Evolutionary conservation across 1,284 basidiomycete species (phyloP).

Genomic region (Golubevia pallescens): DNA sequence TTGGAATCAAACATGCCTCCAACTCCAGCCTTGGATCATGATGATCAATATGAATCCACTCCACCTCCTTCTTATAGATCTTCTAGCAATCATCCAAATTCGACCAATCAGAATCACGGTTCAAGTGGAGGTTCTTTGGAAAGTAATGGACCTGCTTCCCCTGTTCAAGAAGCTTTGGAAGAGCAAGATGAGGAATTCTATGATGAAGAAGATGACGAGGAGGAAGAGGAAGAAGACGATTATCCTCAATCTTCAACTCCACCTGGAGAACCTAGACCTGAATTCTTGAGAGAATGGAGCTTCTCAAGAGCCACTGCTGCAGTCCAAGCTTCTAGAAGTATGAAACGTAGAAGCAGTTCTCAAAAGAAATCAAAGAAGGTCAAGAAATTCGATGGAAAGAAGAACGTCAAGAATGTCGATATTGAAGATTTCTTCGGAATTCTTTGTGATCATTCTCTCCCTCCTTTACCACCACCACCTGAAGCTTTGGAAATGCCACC

Average conservation of each 20-base stretch:
- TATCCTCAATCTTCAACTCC: conserved; percentile 2
- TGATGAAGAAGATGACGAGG: conserved; percentile 3
- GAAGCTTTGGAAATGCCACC: conserved; percentile 46
- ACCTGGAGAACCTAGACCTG: conserved; percentile 30
- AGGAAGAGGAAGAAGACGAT: conserved; percentile 12
- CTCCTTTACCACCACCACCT: conserved; percentile 28
- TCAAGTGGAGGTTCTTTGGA: conserved; percentile 21
- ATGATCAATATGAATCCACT: neutral
- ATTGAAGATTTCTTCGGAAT: conserved; percentile 58
- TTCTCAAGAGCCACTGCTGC: conserved; percentile 21
- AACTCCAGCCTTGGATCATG: neutral
- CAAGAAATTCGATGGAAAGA: neutral
- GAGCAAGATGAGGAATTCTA: conserved; percentile 2
- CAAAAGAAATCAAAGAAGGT: conserved; percentile 3
- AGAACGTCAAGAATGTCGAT: conserved; percentile 4
- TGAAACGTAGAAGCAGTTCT: neutral
- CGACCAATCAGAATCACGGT: neutral
- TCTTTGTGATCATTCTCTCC: conserved; percentile 20
- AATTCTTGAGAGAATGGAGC: conserved; percentile 47
- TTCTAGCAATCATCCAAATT: neutral
- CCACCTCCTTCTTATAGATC: neutral
- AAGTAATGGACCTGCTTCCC: conserved; percentile 23
- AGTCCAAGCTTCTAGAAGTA: conserved; percentile 4
- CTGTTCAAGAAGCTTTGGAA: conserved; percentile 13
- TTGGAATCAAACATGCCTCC: neutral